Conservation (phyloP, 2,329 filamentous ascomycete genomes). For the Apiospora aurea region DNA sequence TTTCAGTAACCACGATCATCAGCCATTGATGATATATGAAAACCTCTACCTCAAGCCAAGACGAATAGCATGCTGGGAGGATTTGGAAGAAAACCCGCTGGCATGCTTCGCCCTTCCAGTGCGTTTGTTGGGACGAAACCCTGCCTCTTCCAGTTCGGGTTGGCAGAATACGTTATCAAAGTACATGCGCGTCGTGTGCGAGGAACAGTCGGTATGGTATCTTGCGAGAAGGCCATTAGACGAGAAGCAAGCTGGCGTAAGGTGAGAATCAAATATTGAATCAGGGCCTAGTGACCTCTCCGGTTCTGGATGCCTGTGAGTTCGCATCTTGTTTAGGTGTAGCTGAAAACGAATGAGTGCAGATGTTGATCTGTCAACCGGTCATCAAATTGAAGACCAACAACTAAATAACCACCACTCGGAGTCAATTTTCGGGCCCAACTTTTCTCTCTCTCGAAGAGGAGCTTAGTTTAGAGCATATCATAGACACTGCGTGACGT, state of each 20-base stretch:
- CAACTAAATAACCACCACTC: neutral
- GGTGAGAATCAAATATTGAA: neutral
- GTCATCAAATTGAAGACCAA: neutral
- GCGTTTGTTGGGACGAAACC: neutral
- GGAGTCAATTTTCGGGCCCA: neutral
- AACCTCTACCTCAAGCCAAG: slow-evolving; percentile 27
- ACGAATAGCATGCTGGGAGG: neutral
- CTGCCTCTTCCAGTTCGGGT: neutral
- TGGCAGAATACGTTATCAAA: neutral
- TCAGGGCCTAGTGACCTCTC: neutral
- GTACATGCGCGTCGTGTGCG: neutral
- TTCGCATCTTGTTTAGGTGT: neutral
- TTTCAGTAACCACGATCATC: neutral
- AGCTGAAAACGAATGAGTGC: neutral
- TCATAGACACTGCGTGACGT: neutral
- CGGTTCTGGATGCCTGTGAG: neutral
- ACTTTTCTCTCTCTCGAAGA: neutral
- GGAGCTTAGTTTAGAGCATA: neutral
- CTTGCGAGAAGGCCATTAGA: neutral
- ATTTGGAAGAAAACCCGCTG: slow-evolving; percentile 19
- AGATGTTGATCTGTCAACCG: slow-evolving; percentile 6
- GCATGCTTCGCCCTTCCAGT: slow-evolving; percentile 7
- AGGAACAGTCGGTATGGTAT: neutral
- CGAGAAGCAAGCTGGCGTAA: slow-evolving; percentile 14
- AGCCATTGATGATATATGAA: neutral